phyloP scores from a whole-genome alignment of 768 basidiomycete species.

The Pseudohyphozyma bogoriensis region DNA sequence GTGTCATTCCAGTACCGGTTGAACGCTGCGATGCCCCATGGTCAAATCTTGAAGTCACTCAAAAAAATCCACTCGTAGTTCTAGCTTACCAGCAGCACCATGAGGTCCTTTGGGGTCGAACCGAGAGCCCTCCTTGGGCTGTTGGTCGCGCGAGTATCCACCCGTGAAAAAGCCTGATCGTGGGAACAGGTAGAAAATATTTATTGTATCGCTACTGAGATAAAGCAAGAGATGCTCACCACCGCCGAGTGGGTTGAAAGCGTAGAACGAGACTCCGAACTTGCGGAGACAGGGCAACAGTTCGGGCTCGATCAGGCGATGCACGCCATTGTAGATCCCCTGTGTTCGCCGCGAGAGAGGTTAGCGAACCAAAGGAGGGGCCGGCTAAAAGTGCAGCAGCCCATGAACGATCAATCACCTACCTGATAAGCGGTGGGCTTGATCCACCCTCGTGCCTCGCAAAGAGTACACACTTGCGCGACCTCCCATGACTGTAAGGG shows the following conservation, averaged over 20 bases:
- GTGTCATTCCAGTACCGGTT: conserved; percentile 51
- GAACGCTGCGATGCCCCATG: conserved; percentile 34
- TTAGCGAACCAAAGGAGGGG: no score
- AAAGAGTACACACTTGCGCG: conserved; percentile 44
- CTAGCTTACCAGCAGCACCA: no score
- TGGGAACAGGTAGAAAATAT: not conserved
- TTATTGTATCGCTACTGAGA: not conserved
- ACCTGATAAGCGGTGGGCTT: conserved; percentile 47
- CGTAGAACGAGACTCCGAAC: conserved; percentile 42
- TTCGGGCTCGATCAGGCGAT: conserved; percentile 42
- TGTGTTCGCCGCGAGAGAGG: no score
- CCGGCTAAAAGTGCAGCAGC: no score
- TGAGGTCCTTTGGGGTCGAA: conserved; percentile 52
- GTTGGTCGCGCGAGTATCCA: conserved; percentile 36
- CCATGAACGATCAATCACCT: no score
- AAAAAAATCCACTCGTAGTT: not conserved
- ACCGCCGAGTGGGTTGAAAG: conserved; percentile 38
- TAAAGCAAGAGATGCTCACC: conserved; percentile 34
- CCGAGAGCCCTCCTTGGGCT: conserved; percentile 48
- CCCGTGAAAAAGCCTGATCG: conserved; percentile 35
- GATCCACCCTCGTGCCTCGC: conserved; percentile 44
- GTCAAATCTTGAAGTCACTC: conserved; percentile 39
- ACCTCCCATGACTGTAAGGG: conserved; percentile 45
- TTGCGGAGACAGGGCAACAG: conserved; percentile 42
- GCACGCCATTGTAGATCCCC: no score